Percentiles rank a stretch among this genome's conserved stretches.
Conservation (phyloP, 331 rosid genomes). For the Stylosanthes scabra region DNA sequence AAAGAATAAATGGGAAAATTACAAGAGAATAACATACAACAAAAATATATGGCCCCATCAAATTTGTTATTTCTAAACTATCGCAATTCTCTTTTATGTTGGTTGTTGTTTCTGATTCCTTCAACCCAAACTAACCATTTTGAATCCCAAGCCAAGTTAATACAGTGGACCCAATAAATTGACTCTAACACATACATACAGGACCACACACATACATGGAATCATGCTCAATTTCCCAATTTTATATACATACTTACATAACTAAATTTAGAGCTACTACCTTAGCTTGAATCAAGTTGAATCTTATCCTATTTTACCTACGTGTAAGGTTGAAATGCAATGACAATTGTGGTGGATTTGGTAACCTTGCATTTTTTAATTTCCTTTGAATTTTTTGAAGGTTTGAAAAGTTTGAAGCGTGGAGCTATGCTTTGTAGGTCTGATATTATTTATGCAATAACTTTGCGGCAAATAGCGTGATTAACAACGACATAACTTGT, state of each 20-base stretch:
- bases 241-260: background rate
- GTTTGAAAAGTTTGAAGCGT: conserved; percentile 22
- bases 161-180: conserved; percentile 45
- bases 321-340: background rate
- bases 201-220: conserved; percentile 43
- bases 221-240: conserved; percentile 26
- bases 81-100: background rate
- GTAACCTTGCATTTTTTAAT: background rate
- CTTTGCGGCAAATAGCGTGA: conserved; percentile 67
- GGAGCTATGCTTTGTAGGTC: conserved; percentile 30
- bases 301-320: background rate
- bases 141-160: conserved; percentile 22
- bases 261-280: conserved; percentile 6
- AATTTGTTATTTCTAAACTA: conserved; percentile 5
- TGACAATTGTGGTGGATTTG: background rate
- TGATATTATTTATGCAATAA: conserved; percentile 14
- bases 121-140: conserved; percentile 16
- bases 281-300: background rate
- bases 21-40: background rate
- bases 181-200: conserved; percentile 1
- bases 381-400: background rate
- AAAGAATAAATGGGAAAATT: conserved; percentile 13
- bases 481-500: conserved; percentile 59
- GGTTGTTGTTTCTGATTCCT: conserved; percentile 22
- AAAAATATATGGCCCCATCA: conserved; percentile 1